Conservation (phyloP, 2,329 filamentous ascomycete species). For the Mycocentrospora acerina region DNA sequence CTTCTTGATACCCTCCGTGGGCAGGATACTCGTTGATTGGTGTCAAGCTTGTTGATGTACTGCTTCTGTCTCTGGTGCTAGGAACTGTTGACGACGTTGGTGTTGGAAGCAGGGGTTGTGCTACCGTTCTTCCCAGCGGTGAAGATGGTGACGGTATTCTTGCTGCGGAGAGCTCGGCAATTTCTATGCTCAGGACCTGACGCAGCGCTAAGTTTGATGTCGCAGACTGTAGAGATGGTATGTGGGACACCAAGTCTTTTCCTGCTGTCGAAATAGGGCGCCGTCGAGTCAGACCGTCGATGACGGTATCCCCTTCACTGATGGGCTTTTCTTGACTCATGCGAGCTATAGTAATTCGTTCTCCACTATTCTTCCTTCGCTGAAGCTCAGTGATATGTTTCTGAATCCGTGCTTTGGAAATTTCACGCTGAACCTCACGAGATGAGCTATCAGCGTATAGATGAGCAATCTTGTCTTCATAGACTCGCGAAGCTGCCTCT, state of each 20-base stretch:
- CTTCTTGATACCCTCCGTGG: not conserved
- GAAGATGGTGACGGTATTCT: constrained; percentile 20
- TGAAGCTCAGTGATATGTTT: constrained; percentile 47
- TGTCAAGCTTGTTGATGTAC: constrained; percentile 31
- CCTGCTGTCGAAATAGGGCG: constrained; percentile 16
- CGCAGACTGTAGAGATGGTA: constrained; percentile 22
- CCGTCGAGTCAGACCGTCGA: constrained; percentile 29
- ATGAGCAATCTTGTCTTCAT: constrained; percentile 54
- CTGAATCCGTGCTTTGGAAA: constrained; percentile 47
- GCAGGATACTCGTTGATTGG: constrained; percentile 34
- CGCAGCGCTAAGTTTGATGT: constrained; percentile 16
- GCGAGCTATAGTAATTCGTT: constrained; percentile 35
- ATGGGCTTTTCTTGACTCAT: constrained; percentile 47
- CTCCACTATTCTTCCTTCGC: constrained; percentile 38
- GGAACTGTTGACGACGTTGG: constrained; percentile 32
- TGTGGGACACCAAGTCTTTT: constrained; percentile 33
- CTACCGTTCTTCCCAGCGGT: constrained; percentile 23
- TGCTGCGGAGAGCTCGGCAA: constrained; percentile 22
- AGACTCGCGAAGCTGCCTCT: constrained; percentile 61
- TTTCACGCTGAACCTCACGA: constrained; percentile 41
- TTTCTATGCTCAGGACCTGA: constrained; percentile 19
- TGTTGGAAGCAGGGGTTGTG: constrained; percentile 33
- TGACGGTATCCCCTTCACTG: constrained; percentile 42
- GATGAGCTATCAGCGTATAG: constrained; percentile 35
- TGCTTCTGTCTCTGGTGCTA: constrained; percentile 24